Percentiles rank a stretch among this genome's conserved stretches.
These are phyloP conservation scores for Tetrahymena elliotti DNA, from an alignment of 73 alveolate genomes.

Conservation along the genomic window DNA sequence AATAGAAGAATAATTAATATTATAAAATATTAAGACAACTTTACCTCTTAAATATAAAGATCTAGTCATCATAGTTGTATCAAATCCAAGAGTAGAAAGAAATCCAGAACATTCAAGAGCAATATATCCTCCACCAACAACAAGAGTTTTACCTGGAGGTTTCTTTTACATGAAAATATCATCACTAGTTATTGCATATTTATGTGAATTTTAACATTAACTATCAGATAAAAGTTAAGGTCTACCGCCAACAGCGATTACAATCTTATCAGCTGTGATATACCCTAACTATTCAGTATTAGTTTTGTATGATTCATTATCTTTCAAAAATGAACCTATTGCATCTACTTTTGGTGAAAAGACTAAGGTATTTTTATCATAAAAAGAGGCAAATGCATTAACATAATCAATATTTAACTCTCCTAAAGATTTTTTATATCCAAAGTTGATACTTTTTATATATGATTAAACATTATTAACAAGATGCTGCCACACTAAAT, in stretches of 20 bases:
- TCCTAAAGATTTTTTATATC: conserved; percentile 46
- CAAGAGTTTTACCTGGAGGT: conserved; percentile 81
- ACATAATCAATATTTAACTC: conserved; percentile 39
- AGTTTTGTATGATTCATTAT: neutral
- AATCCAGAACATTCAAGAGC: conserved; percentile 75
- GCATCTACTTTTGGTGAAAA: conserved; percentile 26
- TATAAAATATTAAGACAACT: too few relatives aligned
- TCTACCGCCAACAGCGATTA: conserved; percentile 31
- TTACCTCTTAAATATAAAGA: conserved; percentile 47
- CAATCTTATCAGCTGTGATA: conserved; percentile 11
- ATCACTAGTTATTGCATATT: conserved; percentile 77
- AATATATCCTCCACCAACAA: conserved; percentile 93
- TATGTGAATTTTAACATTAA: neutral
- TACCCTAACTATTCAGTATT: neutral
- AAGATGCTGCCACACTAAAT: conserved; percentile 40
- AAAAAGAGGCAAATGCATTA: conserved; percentile 53
- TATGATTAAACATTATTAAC: conserved; percentile 50
- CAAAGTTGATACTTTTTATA: conserved; percentile 52
- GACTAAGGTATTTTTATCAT: conserved; percentile 56
- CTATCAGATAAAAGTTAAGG: conserved; percentile 7
- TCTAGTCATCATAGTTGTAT: conserved; percentile 64
- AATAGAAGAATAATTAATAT: too few relatives aligned
- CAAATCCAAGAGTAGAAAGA: conserved; percentile 58
- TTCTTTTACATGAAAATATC: conserved; percentile 75
- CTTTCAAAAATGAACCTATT: neutral